Conservation (phyloP, 805 yeast species). For the Saccharomycopsis malanga region DNA sequence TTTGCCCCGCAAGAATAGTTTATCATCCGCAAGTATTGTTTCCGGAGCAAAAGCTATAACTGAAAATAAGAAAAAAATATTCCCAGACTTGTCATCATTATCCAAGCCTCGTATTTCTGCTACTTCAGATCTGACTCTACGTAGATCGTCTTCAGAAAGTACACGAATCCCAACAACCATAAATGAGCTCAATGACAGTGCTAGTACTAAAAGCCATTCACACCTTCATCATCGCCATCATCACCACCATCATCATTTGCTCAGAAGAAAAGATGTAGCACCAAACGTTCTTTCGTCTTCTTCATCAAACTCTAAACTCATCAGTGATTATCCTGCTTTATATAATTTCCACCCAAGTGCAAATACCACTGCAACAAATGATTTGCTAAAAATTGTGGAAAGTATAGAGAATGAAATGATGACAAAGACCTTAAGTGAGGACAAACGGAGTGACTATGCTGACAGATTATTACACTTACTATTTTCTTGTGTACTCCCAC, state of each 20-base stretch:
- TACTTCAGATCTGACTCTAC: not conserved
- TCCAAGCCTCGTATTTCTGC: constrained; percentile 4
- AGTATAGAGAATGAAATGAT: constrained; percentile 14
- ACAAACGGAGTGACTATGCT: constrained; percentile 29
- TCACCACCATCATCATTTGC: constrained; percentile 18
- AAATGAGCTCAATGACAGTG: constrained; percentile 3
- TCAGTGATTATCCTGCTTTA: constrained; percentile 26
- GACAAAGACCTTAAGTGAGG: constrained; percentile 24
- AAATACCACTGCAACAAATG: constrained; percentile 17
- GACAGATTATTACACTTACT: constrained; percentile 30
- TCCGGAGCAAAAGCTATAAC: not conserved
- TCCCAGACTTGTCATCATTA: constrained; percentile 12
- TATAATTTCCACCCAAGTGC: constrained; percentile 30
- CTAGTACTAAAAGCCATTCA: not conserved
- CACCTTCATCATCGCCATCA: constrained; percentile 21
- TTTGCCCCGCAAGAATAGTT: not conserved
- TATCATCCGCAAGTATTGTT: not conserved
- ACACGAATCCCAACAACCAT: constrained; percentile 10
- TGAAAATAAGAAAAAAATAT: constrained; percentile 3
- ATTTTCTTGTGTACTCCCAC: constrained; percentile 29
- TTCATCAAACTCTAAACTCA: constrained; percentile 29
- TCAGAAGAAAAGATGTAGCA: constrained; percentile 11
- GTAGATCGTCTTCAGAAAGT: constrained; percentile 12
- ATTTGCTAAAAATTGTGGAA: constrained; percentile 23
- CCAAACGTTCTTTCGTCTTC: constrained; percentile 26